A percentile compares a stretch with the other conserved stretches of the same genome.
phyloP scores from a whole-genome alignment of 1,139 yeast genomes.

The Pichia sp. region DNA sequence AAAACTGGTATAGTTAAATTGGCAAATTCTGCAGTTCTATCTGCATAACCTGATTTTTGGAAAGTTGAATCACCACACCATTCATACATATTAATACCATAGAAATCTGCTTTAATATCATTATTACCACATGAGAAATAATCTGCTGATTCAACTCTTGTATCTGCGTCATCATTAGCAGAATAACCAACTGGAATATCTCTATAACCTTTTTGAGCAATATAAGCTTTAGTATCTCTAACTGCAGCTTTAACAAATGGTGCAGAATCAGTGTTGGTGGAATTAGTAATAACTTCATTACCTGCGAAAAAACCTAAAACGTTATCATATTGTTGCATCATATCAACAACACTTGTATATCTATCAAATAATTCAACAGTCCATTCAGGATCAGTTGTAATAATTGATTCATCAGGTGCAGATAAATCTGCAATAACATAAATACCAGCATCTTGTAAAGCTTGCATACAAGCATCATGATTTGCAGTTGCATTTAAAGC shows the following conservation, averaged over 20 bases:
- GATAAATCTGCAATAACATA: constrained; percentile 73
- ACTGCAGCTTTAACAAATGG: constrained; percentile 78
- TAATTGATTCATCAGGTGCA: constrained; percentile 58
- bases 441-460: constrained; percentile 68
- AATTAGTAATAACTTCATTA: constrained; percentile 71
- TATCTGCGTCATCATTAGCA: constrained; percentile 65
- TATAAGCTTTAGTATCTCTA: constrained; percentile 69
- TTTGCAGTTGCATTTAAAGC: constrained; percentile 62
- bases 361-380: constrained; percentile 56
- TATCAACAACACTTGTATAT: constrained; percentile 58
- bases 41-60: constrained; percentile 61
- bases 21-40: constrained; percentile 64
- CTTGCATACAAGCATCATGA: constrained; percentile 63
- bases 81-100: constrained; percentile 92
- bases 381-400: constrained; percentile 57
- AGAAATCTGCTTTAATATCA: constrained; percentile 73
- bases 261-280: constrained; percentile 63
- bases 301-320: constrained; percentile 79
- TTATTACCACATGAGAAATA: constrained; percentile 70
- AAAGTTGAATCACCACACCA: constrained; percentile 83
- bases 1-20: constrained; percentile 65
- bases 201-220: constrained; percentile 53
- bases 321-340: constrained; percentile 61
- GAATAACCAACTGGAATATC: constrained; percentile 75
- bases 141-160: constrained; percentile 64